phyloP scores from a whole-genome alignment of 495 filamentous ascomycete genomes.

The Xeromyces bisporus region DNA sequence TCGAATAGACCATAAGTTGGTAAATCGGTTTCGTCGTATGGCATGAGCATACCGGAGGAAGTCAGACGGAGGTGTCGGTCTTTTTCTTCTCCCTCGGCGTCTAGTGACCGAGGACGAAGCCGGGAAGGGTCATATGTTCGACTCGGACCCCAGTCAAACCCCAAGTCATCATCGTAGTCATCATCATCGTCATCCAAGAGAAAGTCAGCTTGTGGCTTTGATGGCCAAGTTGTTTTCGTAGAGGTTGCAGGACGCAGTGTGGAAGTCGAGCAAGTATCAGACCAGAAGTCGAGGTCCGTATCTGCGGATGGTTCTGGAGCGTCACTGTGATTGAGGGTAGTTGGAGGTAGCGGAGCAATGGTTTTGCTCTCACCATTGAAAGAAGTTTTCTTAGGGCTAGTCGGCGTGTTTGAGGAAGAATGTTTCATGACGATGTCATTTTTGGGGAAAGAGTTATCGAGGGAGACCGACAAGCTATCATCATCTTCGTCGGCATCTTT shows the following conservation, averaged over 20 bases:
- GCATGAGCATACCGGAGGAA: conserved; percentile 72
- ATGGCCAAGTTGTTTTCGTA: conserved; percentile 58
- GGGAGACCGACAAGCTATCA: conserved; percentile 27
- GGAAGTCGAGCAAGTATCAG: conserved; percentile 23
- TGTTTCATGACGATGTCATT: conserved; percentile 68
- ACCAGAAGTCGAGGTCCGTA: conserved; percentile 20
- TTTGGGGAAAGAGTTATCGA: conserved; percentile 46
- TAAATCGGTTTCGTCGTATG: conserved; percentile 52
- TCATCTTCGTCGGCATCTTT: conserved; percentile 62
- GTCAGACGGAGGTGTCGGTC: conserved; percentile 46
- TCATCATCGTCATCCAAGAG: conserved; percentile 55
- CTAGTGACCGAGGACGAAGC: conserved; percentile 21
- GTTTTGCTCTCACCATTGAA: conserved; percentile 59
- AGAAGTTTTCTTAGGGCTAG: conserved; percentile 30
- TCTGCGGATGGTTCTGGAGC: conserved; percentile 41
- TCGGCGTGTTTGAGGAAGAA: conserved; percentile 25
- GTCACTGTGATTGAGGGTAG: conserved; percentile 80
- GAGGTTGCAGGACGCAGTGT: conserved; percentile 51
- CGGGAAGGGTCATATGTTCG: conserved; percentile 10
- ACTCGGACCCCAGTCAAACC: conserved; percentile 21
- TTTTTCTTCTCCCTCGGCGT: conserved; percentile 19
- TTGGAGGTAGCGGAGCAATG: conserved; percentile 84
- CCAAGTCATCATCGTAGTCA: conserved; percentile 34
- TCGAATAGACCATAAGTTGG: conserved; percentile 50
- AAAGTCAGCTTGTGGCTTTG: conserved; percentile 52